A percentile compares a stretch with the other conserved stretches of the same genome.
These are phyloP conservation scores for Persicaria maculosa DNA, from an alignment of 148 eudicot genomes.

Conservation along the genomic window DNA sequence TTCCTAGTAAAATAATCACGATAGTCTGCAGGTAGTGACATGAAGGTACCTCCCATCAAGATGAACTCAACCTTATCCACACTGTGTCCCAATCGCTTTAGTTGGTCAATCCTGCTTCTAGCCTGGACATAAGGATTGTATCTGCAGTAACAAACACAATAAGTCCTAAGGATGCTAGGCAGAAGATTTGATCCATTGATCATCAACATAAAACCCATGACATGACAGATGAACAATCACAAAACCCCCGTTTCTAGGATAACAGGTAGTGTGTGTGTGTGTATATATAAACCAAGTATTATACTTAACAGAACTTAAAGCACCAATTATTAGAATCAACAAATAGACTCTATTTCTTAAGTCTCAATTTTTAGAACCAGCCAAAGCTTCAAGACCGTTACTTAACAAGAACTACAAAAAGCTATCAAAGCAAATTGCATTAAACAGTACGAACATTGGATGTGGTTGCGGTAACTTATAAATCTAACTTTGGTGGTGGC, in stretches of 20 bases:
- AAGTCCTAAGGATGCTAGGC: conserved; percentile 3
- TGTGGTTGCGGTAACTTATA: too few relatives aligned
- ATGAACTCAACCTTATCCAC: conserved; percentile 99
- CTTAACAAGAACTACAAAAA: neutral
- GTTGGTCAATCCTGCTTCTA: conserved; percentile 95
- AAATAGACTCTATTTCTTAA: neutral
- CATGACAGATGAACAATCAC: neutral
- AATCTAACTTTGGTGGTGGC: too few relatives aligned
- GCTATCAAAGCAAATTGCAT: too few relatives aligned
- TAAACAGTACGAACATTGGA: too few relatives aligned
- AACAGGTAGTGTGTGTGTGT: neutral
- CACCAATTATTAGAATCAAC: neutral
- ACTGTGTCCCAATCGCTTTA: conserved; percentile 94
- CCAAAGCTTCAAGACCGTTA: neutral
- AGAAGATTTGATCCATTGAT: neutral
- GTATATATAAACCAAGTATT: too few relatives aligned
- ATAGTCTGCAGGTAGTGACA: conserved; percentile 94
- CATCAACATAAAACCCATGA: neutral
- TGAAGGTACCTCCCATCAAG: conserved; percentile 99
- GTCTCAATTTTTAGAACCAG: neutral
- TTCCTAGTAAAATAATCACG: conserved; percentile 90
- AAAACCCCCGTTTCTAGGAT: neutral
- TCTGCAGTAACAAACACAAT: conserved; percentile 32
- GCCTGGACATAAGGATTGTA: conserved; percentile 99
- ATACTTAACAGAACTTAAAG: neutral